Evolutionary conservation across 768 basidiomycete species (phyloP).

Genomic region (Tricholoma sp.): DNA sequence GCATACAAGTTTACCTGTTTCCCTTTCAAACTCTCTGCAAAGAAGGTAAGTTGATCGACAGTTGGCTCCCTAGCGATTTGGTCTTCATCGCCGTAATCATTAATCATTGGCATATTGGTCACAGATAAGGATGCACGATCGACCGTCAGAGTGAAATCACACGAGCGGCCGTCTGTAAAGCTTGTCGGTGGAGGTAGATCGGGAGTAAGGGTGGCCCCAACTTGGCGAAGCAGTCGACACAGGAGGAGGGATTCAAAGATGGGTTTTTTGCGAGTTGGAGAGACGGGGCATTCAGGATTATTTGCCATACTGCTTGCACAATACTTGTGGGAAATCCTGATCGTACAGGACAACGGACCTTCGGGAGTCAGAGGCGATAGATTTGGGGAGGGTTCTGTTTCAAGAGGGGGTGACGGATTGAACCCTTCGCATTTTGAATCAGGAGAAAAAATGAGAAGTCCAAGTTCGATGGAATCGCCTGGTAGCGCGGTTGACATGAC

Average conservation of each 20-base stretch:
- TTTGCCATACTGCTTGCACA: slow-evolving; percentile 14
- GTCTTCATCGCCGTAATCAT: slow-evolving; percentile 45
- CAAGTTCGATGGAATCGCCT: slow-evolving; percentile 84
- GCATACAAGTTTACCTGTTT: slow-evolving; percentile 84
- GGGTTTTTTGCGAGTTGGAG: slow-evolving; percentile 37
- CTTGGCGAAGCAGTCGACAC: slow-evolving; percentile 53
- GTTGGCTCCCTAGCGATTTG: slow-evolving; percentile 66
- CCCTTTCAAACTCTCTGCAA: slow-evolving; percentile 78
- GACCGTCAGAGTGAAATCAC: slow-evolving; percentile 61
- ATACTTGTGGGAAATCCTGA: slow-evolving; percentile 49
- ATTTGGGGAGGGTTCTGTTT: slow-evolving; percentile 16
- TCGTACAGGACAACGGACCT: slow-evolving; percentile 35
- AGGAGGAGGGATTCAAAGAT: slow-evolving; percentile 46
- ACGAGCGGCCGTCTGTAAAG: slow-evolving; percentile 47
- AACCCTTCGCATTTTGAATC: slow-evolving; percentile 4
- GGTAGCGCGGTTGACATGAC: slow-evolving; percentile 59
- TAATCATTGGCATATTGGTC: slow-evolving; percentile 31
- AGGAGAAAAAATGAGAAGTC: slow-evolving; percentile 49
- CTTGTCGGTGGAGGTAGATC: slow-evolving; percentile 38
- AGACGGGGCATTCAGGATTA: slow-evolving; percentile 14
- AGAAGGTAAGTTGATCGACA: slow-evolving; percentile 68
- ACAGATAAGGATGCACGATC: slow-evolving; percentile 50
- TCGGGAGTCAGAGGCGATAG: slow-evolving; percentile 24
- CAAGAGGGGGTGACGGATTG: slow-evolving; percentile 9
- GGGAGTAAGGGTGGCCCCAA: slow-evolving; percentile 46